phyloP scores from a whole-genome alignment of 352 stramenopile species.

The Phytophthora citrophthora region DNA sequence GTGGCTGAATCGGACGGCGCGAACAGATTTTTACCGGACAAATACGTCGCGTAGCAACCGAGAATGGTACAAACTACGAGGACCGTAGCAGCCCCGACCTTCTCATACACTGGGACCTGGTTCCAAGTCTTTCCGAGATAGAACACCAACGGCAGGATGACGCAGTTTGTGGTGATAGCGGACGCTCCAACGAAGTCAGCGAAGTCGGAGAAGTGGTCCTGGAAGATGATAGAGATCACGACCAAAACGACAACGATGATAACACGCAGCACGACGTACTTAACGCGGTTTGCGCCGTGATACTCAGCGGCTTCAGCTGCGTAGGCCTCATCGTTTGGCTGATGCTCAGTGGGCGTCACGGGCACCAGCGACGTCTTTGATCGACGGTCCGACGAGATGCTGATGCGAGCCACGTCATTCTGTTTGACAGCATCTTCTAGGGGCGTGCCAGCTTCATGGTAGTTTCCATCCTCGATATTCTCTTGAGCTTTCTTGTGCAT shows the following conservation, averaged over 20 bases:
- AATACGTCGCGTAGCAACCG: slow-evolving; percentile 49
- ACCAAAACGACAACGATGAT: slow-evolving; percentile 38
- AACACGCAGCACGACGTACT: slow-evolving; percentile 29
- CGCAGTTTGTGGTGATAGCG: slow-evolving; percentile 33
- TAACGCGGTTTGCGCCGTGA: slow-evolving; percentile 36
- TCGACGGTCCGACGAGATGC: slow-evolving; percentile 16
- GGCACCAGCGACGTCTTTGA: slow-evolving; percentile 45
- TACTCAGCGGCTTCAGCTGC: slow-evolving; percentile 36
- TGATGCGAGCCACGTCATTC: slow-evolving; percentile 7
- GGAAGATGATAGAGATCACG: slow-evolving; percentile 36
- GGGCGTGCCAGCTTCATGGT: slow-evolving; percentile 21
- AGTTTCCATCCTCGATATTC: slow-evolving; percentile 17
- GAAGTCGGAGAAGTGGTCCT: slow-evolving; percentile 52
- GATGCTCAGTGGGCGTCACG: slow-evolving; percentile 25
- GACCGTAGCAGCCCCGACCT: slow-evolving; percentile 26
- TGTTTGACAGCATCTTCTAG: slow-evolving; percentile 20
- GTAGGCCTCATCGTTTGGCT: slow-evolving; percentile 7
- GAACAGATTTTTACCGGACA: slow-evolving; percentile 45
- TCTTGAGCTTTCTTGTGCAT: slow-evolving; percentile 31
- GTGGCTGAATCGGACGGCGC: slow-evolving; percentile 25
- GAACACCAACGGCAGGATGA: slow-evolving; percentile 32
- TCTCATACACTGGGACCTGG: slow-evolving; percentile 45
- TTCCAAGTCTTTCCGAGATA: slow-evolving; percentile 45
- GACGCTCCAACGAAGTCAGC: slow-evolving; percentile 49
- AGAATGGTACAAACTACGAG: slow-evolving; percentile 35